phyloP scores from a whole-genome alignment of 352 stramenopile genomes.

The Phytophthora colocasiae region DNA sequence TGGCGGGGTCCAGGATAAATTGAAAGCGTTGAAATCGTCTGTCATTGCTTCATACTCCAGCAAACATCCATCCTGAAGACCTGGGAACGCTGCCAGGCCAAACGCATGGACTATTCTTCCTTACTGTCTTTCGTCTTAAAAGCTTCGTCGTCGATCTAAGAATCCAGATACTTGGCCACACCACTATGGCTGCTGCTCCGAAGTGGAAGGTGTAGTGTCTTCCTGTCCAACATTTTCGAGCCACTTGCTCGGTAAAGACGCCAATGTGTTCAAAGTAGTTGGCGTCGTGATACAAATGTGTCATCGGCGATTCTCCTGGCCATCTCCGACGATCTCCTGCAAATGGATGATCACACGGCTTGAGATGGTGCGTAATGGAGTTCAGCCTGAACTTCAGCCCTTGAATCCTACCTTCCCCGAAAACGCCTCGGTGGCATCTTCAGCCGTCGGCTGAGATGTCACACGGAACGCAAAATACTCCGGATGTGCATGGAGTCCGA shows the following conservation, averaged over 20 bases:
- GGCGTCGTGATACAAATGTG: background rate
- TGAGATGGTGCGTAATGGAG: constrained; percentile 12
- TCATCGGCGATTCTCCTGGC: background rate
- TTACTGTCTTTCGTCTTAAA: background rate
- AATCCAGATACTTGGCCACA: too few relatives aligned
- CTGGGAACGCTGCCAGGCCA: too few relatives aligned
- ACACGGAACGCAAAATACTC: constrained; percentile 9
- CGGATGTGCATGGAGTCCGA: background rate
- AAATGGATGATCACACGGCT: background rate
- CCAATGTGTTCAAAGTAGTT: too few relatives aligned
- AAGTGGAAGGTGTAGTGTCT: too few relatives aligned
- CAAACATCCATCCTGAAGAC: too few relatives aligned
- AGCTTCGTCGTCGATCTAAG: too few relatives aligned
- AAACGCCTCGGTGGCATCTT: constrained; percentile 9
- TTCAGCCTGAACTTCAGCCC: background rate
- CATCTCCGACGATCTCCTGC: background rate
- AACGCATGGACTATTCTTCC: background rate
- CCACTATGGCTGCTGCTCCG: too few relatives aligned
- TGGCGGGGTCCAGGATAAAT: too few relatives aligned
- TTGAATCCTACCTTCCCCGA: constrained; percentile 14
- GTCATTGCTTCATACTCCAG: too few relatives aligned
- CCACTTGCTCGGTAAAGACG: background rate
- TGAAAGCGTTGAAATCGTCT: too few relatives aligned
- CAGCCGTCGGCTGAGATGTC: constrained; percentile 8
- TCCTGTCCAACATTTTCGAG: too few relatives aligned